phyloP scores from a whole-genome alignment of 2,329 filamentous ascomycete genomes.

The Chrysoporthe deuterocubensis region DNA sequence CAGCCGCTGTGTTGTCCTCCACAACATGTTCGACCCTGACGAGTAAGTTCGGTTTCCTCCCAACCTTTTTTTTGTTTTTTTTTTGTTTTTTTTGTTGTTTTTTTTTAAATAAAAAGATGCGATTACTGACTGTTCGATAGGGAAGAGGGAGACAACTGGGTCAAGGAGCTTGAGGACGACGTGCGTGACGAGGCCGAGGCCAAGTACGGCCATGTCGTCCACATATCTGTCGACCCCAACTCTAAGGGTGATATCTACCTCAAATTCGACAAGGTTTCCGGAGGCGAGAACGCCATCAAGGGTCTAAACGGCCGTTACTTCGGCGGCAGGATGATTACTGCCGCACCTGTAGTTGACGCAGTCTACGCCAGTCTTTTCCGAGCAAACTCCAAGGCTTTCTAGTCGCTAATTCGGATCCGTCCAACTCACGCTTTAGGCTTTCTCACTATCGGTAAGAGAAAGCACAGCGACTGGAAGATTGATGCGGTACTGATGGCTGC shows the following conservation, averaged over 20 bases:
- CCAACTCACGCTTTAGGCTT: slow-evolving; percentile 53
- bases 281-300: slow-evolving; percentile 96
- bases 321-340: slow-evolving; percentile 89
- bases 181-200: slow-evolving; percentile 89
- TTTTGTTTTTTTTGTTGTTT: too few species aligned
- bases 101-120: neutral
- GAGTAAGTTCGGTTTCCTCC: slow-evolving; percentile 67
- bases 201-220: slow-evolving; percentile 96
- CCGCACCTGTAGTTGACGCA: slow-evolving; percentile 94
- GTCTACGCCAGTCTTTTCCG: slow-evolving; percentile 97
- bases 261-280: slow-evolving; percentile 95
- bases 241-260: slow-evolving; percentile 96
- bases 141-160: slow-evolving; percentile 85
- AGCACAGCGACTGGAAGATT: slow-evolving; percentile 25
- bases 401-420: slow-evolving; percentile 60
- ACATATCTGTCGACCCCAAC: slow-evolving; percentile 93
- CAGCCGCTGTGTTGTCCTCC: slow-evolving; percentile 89
- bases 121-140: slow-evolving; percentile 53
- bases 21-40: slow-evolving; percentile 92
- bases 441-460: slow-evolving; percentile 32
- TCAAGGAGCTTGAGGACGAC: slow-evolving; percentile 92
- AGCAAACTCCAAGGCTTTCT: slow-evolving; percentile 79
- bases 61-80: neutral
- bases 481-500: slow-evolving; percentile 30
- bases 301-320: slow-evolving; percentile 97